Evolutionary conservation across 2,329 filamentous ascomycete species (phyloP).

Genomic region (Ceratocystiopsis minuta): DNA sequence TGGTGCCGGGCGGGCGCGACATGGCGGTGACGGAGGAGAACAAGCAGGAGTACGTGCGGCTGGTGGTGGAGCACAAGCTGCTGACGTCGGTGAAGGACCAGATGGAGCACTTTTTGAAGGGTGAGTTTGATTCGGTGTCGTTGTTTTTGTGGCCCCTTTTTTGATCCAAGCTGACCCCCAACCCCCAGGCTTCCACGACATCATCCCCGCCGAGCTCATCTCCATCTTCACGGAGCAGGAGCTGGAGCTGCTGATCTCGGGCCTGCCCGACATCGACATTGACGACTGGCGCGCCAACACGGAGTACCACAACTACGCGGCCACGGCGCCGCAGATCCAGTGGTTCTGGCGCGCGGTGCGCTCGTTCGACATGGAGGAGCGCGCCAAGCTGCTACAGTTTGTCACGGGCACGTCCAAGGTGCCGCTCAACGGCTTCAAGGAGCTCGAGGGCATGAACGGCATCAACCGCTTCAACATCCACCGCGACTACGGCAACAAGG

Average conservation of each 20-base stretch:
- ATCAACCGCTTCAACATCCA: slow-evolving; percentile 98
- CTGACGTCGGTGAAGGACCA: slow-evolving; percentile 86
- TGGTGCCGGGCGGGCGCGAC: slow-evolving; percentile 74
- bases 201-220: slow-evolving; percentile 84
- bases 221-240: slow-evolving; percentile 98
- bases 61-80: slow-evolving; percentile 86
- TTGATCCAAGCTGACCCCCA: neutral
- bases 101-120: slow-evolving; percentile 79
- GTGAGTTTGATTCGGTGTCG: slow-evolving; percentile 24
- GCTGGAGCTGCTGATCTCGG: slow-evolving; percentile 87
- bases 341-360: slow-evolving; percentile 99
- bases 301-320: slow-evolving; percentile 94
- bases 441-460: slow-evolving; percentile 97
- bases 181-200: slow-evolving; percentile 72
- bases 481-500: slow-evolving; percentile 91
- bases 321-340: slow-evolving; percentile 88
- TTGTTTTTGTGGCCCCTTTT: no score
- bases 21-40: slow-evolving; percentile 93
- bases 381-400: slow-evolving; percentile 90
- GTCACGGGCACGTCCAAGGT: slow-evolving; percentile 98
- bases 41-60: slow-evolving; percentile 91
- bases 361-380: slow-evolving; percentile 97
- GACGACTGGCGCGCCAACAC: slow-evolving; percentile 99
- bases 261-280: slow-evolving; percentile 88
- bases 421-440: slow-evolving; percentile 94